Evolutionary conservation across 345 rosid species (phyloP).

Genomic region (Gossypium herbaceum): DNA sequence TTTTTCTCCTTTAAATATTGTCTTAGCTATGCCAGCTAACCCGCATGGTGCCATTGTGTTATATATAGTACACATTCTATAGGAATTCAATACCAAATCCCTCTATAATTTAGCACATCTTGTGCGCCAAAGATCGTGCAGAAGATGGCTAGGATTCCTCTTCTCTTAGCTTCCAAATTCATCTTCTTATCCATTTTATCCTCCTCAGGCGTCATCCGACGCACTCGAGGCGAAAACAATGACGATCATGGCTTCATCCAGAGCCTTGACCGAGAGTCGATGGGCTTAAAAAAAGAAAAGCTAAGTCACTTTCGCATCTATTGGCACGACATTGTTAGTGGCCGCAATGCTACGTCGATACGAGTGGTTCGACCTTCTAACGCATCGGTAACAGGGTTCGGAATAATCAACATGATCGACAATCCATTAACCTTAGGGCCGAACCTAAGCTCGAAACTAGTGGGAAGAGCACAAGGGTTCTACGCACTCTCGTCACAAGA

Average conservation of each 20-base stretch:
- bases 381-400: conserved; percentile 21
- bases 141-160: conserved; percentile 9
- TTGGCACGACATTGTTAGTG: conserved; percentile 54
- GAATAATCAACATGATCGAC: conserved; percentile 32
- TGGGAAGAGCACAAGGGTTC: conserved; percentile 46
- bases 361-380: conserved; percentile 26
- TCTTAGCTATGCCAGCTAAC: neutral
- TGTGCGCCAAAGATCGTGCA: neutral
- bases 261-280: conserved; percentile 14
- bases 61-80: too few relatives aligned
- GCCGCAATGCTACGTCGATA: conserved; percentile 33
- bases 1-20: neutral
- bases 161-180: neutral
- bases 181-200: conserved; percentile 8
- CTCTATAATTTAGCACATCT: neutral
- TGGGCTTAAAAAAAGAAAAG: conserved; percentile 35
- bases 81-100: neutral
- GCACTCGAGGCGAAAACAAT: neutral
- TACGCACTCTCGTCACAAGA: conserved; percentile 28
- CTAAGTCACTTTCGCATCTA: conserved; percentile 39
- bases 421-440: conserved; percentile 37
- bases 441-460: conserved; percentile 28
- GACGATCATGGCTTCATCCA: neutral
- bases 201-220: neutral
- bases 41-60: neutral